Evolutionary conservation across 2,329 filamentous ascomycete species (phyloP).

Genomic region (Colletotrichum euphorbiae): DNA sequence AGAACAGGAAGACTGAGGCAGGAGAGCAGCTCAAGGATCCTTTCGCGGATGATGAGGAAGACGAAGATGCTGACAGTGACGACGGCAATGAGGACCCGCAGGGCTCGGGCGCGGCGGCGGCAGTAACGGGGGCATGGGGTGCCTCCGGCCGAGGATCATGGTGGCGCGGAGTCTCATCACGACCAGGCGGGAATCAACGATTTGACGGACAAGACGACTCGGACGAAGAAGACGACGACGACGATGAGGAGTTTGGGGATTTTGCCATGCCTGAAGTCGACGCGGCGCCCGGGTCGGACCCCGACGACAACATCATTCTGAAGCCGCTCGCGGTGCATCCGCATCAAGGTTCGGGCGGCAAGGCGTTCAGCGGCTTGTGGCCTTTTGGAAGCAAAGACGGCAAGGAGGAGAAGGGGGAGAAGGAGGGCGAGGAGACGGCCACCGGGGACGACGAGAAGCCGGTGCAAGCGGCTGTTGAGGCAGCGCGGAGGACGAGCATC

Average conservation of each 20-base stretch:
- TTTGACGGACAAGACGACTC: constrained; percentile 59
- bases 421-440: constrained; percentile 40
- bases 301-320: constrained; percentile 59
- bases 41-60: constrained; percentile 67
- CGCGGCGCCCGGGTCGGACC: constrained; percentile 45
- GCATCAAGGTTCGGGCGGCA: constrained; percentile 49
- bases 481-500: constrained; percentile 66
- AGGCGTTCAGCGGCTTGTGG: constrained; percentile 65
- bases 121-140: constrained; percentile 46
- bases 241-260: constrained; percentile 75
- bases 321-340: constrained; percentile 68
- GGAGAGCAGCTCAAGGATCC: constrained; percentile 57
- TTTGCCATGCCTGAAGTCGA: constrained; percentile 73
- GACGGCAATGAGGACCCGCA: constrained; percentile 59
- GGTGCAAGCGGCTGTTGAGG: constrained; percentile 62
- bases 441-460: constrained; percentile 55
- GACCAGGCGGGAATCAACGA: constrained; percentile 45
- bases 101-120: constrained; percentile 19
- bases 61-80: constrained; percentile 61
- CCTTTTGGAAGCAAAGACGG: constrained; percentile 61
- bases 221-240: constrained; percentile 63
- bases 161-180: constrained; percentile 60
- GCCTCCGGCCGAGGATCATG: constrained; percentile 55
- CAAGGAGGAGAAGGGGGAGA: constrained; percentile 41
- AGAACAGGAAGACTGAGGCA: constrained; percentile 45